Conservation (phyloP, 208 protist genomes). For the Leishmania amazonensis region DNA sequence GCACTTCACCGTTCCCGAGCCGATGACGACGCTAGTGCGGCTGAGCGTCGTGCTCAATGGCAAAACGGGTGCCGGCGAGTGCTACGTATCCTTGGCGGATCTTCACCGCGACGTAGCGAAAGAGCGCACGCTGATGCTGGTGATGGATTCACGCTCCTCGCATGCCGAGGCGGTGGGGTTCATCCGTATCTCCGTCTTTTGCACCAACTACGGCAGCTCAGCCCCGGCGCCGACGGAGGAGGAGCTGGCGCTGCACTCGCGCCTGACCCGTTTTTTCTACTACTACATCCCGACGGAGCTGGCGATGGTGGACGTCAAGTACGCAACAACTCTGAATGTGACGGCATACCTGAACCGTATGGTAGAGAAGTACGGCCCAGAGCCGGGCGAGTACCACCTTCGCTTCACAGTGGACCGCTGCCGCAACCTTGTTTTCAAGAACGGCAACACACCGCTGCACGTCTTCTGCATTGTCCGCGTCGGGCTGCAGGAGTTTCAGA, state of each 20-base stretch:
- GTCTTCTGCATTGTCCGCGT: constrained; percentile 50
- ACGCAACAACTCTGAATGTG: constrained; percentile 65
- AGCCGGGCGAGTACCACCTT: constrained; percentile 60
- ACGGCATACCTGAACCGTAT: constrained; percentile 63
- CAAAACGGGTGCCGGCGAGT: constrained; percentile 54
- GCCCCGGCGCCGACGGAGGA: constrained; percentile 36
- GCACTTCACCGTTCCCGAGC: constrained; percentile 50
- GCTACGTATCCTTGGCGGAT: constrained; percentile 59
- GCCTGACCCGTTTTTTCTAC: constrained; percentile 68
- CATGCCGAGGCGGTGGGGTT: constrained; percentile 56
- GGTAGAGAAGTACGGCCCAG: constrained; percentile 72
- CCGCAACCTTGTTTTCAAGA: constrained; percentile 26
- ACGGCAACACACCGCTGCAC: constrained; percentile 12
- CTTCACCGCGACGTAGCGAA: constrained; percentile 53
- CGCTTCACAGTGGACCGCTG: constrained; percentile 55
- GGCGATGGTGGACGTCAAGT: constrained; percentile 61
- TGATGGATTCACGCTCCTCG: constrained; percentile 40
- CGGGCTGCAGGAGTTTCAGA: constrained; percentile 63
- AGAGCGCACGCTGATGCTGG: constrained; percentile 68
- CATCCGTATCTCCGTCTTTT: constrained; percentile 62
- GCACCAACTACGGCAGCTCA: constrained; percentile 51
- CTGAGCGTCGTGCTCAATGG: constrained; percentile 53
- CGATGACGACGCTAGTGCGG: constrained; percentile 44
- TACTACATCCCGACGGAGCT: constrained; percentile 73
- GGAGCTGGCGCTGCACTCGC: constrained; percentile 47